Evolutionary conservation across 2,329 filamentous ascomycete species (phyloP).

Genomic region (Trichophyton mentagrophytes): DNA sequence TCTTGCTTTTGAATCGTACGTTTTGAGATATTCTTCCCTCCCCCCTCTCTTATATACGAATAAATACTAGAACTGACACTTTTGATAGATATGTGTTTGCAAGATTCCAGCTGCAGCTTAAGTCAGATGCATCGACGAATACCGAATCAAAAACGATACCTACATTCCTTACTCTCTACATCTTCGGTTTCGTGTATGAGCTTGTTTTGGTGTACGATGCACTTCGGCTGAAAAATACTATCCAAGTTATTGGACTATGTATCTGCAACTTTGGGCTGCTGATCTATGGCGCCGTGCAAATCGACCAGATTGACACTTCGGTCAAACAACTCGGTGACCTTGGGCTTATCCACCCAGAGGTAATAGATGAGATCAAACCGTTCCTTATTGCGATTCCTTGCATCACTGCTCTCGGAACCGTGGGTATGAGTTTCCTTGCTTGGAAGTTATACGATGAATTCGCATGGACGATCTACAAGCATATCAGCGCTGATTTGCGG

Average conservation of each 20-base stretch:
- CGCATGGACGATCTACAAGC: conserved; percentile 98
- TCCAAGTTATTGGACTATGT: conserved; percentile 92
- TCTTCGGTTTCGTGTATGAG: conserved; percentile 92
- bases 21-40: conserved; percentile 15
- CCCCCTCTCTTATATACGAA: background rate
- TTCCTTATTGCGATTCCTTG: conserved; percentile 76
- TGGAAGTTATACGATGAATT: conserved; percentile 99
- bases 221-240: conserved; percentile 88
- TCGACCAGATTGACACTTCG: conserved; percentile 74
- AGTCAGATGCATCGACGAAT: conserved; percentile 29
- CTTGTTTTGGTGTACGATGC: conserved; percentile 86
- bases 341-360: conserved; percentile 36
- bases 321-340: conserved; percentile 42
- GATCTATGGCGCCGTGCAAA: conserved; percentile 85
- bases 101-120: conserved; percentile 55
- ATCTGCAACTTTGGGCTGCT: conserved; percentile 83
- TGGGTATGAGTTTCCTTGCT: conserved; percentile 61
- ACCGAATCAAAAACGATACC: conserved; percentile 57
- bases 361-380: conserved; percentile 60
- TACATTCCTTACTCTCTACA: conserved; percentile 90
- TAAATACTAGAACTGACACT: conserved; percentile 5
- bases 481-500: conserved; percentile 90
- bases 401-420: conserved; percentile 63
- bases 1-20: conserved; percentile 76
- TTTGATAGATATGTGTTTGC: conserved; percentile 68